A percentile compares a stretch with the other conserved stretches of the same genome.
Evolutionary conservation across 169 alveolate genomes (phyloP).

Genomic region (Miamiensis avidus): DNA sequence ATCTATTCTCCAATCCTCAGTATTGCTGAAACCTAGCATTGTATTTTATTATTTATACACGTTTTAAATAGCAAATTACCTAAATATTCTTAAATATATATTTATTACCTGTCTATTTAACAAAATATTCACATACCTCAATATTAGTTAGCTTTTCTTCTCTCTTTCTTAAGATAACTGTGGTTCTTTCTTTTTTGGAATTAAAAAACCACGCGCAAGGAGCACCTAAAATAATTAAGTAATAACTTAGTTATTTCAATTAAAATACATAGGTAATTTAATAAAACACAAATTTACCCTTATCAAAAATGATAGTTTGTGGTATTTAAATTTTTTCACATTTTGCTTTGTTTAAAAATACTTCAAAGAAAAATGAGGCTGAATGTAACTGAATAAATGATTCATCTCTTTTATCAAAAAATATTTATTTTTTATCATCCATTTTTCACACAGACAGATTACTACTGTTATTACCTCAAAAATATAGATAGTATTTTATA

Average conservation of each 20-base stretch:
- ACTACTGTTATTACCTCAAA: no score
- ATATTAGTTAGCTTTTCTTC: background rate
- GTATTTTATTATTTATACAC: no score
- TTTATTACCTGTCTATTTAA: background rate
- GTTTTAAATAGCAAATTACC: no score
- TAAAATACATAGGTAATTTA: no score
- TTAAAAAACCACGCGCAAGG: background rate
- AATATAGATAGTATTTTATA: no score
- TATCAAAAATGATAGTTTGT: background rate
- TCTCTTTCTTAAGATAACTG: background rate
- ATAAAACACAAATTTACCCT: background rate
- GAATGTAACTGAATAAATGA: background rate
- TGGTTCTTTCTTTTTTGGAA: background rate
- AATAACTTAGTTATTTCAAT: no score
- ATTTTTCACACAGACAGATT: no score
- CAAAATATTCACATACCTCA: background rate
- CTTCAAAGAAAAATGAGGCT: background rate
- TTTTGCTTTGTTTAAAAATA: no score
- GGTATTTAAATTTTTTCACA: background rate
- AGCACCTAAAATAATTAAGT: background rate
- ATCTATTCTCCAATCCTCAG: background rate
- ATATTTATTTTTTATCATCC: no score
- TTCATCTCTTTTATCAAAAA: background rate
- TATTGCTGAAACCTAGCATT: no score
- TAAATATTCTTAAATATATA: background rate